phyloP scores from a whole-genome alignment of 805 yeast genomes.

The Cyberlindnera mrakii region DNA sequence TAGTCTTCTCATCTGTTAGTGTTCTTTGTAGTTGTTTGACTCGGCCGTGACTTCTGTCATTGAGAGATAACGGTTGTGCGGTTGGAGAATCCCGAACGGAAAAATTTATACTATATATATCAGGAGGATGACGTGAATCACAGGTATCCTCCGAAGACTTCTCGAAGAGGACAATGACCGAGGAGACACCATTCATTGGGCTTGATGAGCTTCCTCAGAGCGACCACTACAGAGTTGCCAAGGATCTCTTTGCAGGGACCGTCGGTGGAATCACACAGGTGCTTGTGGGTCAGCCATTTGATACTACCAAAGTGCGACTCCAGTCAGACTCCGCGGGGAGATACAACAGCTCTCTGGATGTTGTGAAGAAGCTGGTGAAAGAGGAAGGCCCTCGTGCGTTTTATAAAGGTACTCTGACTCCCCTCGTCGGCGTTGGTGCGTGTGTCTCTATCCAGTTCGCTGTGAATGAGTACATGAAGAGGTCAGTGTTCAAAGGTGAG shows the following conservation, averaged over 20 bases:
- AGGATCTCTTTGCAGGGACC: slow-evolving; percentile 63
- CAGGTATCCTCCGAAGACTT: background rate
- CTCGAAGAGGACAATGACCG: slow-evolving; percentile 8
- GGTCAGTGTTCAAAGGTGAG: slow-evolving; percentile 46
- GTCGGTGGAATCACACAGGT: slow-evolving; percentile 96
- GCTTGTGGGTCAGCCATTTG: slow-evolving; percentile 93
- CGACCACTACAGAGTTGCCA: slow-evolving; percentile 19
- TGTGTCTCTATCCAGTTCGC: slow-evolving; percentile 96
- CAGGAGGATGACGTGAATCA: too few species aligned
- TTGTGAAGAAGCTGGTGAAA: slow-evolving; percentile 58
- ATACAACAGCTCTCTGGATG: slow-evolving; percentile 70
- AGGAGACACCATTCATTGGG: slow-evolving; percentile 9
- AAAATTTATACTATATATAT: background rate
- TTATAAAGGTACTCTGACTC: slow-evolving; percentile 91
- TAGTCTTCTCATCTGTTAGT: too few species aligned
- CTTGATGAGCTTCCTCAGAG: slow-evolving; percentile 6
- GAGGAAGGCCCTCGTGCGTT: slow-evolving; percentile 85
- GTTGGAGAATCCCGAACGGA: too few species aligned
- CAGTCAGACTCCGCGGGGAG: slow-evolving; percentile 69
- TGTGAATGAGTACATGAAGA: slow-evolving; percentile 89
- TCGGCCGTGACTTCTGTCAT: too few species aligned
- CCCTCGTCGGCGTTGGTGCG: slow-evolving; percentile 93
- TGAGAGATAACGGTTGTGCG: too few species aligned
- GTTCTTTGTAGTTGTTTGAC: too few species aligned
- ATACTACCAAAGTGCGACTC: slow-evolving; percentile 86